A percentile compares a stretch with the other conserved stretches of the same genome.
These are phyloP conservation scores for Saccharomycopsis schoenii DNA, from an alignment of 805 yeast species.

Conservation along the genomic window DNA sequence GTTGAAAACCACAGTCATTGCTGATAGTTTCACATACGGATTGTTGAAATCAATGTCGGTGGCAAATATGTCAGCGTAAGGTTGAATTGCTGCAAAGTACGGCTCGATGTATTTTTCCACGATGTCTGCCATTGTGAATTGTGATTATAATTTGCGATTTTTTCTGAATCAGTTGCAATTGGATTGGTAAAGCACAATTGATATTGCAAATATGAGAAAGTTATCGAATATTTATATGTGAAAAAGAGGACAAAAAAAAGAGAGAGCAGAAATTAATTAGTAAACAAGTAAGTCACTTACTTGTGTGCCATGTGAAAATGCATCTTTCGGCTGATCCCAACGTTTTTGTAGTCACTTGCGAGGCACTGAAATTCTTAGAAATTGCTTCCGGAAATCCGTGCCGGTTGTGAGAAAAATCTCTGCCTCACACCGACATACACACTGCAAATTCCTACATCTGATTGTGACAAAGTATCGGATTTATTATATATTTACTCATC, in stretches of 20 bases:
- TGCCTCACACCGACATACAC: not conserved
- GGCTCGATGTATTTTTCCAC: not conserved
- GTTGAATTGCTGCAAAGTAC: not conserved
- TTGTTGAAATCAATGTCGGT: slow-evolving; percentile 22
- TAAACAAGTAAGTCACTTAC: too few species aligned
- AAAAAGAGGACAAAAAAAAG: not conserved
- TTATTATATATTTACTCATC: slow-evolving; percentile 21
- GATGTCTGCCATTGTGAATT: not conserved
- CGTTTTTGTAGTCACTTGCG: not conserved
- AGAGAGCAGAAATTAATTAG: not conserved
- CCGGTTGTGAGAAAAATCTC: not conserved
- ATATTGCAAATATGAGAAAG: not conserved
- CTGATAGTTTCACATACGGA: slow-evolving; percentile 12
- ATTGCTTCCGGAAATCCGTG: not conserved
- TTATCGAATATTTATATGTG: not conserved
- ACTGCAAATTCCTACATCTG: not conserved
- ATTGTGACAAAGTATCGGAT: not conserved
- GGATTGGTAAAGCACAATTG: too few species aligned
- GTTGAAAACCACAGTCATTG: slow-evolving; percentile 47
- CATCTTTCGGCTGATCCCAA: not conserved
- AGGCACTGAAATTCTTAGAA: too few species aligned
- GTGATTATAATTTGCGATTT: not conserved
- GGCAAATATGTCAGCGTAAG: slow-evolving; percentile 13
- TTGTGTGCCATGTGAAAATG: slow-evolving; percentile 2
- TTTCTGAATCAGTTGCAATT: too few species aligned